phyloP scores from a whole-genome alignment of 768 basidiomycete species.

The Tephrocybe sp. region DNA sequence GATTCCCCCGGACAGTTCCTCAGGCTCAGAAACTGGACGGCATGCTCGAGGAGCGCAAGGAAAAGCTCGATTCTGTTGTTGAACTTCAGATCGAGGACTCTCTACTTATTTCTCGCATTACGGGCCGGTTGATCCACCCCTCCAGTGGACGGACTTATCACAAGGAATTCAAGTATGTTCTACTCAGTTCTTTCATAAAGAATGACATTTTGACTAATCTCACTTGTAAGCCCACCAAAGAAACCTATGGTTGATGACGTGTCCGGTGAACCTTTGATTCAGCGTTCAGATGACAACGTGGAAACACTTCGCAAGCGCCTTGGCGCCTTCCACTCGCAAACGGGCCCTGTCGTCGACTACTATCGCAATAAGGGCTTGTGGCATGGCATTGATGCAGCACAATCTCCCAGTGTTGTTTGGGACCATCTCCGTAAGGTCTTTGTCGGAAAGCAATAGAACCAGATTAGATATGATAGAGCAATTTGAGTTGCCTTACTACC shows the following conservation, averaged over 20 bases:
- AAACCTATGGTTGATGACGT: constrained; percentile 92
- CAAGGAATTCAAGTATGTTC: constrained; percentile 85
- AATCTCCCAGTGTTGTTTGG: constrained; percentile 93
- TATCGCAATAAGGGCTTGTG: constrained; percentile 92
- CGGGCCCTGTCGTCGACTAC: constrained; percentile 94
- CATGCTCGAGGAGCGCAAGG: constrained; percentile 82
- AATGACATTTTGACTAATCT: constrained; percentile 14
- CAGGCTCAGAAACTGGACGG: constrained; percentile 95
- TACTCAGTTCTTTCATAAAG: background rate
- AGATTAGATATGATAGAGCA: background rate
- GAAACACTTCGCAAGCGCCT: constrained; percentile 92
- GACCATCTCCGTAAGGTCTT: constrained; percentile 72
- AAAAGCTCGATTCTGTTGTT: constrained; percentile 90
- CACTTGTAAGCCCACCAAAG: constrained; percentile 82
- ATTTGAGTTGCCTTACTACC: no score
- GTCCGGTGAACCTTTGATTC: constrained; percentile 94
- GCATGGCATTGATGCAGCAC: constrained; percentile 91
- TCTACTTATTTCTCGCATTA: constrained; percentile 96
- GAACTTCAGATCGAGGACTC: constrained; percentile 93
- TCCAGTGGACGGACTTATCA: constrained; percentile 92
- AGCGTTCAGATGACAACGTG: constrained; percentile 97
- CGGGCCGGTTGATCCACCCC: constrained; percentile 92
- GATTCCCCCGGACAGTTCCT: constrained; percentile 97
- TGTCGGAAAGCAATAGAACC: constrained; percentile 43
- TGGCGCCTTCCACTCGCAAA: constrained; percentile 87